These are phyloP conservation scores for Boletellus deceptivus DNA, from an alignment of 1,284 basidiomycete genomes.

Conservation along the genomic window DNA sequence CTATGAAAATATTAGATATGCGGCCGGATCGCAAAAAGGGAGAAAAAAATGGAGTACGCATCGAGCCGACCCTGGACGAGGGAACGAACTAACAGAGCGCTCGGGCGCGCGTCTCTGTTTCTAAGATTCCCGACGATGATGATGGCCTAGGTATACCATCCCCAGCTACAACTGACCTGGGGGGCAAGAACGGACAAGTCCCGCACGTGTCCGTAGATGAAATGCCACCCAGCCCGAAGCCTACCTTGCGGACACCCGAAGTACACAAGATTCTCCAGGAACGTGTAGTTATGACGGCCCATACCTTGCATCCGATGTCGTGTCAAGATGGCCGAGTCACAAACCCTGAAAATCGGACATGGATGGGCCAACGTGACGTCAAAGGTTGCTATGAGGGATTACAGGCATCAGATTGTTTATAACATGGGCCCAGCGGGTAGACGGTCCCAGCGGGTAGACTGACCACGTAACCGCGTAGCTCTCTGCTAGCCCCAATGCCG, in stretches of 20 bases:
- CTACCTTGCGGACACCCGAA: not conserved
- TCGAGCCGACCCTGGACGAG: no score
- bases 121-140: not conserved
- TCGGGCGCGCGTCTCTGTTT: not conserved
- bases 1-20: no score
- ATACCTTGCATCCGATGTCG: no score
- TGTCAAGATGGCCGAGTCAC: not conserved
- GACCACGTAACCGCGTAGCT: conserved; percentile 1
- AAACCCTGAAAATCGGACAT: not conserved
- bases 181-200: no score
- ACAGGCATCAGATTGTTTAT: conserved; percentile 12
- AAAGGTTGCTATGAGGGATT: not conserved
- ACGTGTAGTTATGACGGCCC: no score
- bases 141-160: no score
- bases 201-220: no score
- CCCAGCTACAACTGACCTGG: no score
- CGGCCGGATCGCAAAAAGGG: no score
- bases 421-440: not conserved
- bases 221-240: no score
- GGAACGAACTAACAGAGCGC: not conserved
- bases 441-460: not conserved
- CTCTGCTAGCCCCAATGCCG: conserved; percentile 11
- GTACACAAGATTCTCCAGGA: not conserved
- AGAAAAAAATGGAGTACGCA: no score
- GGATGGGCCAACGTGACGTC: not conserved